Base-by-base conservation (phyloP, 129 eudicot genomes). In the Pulicaria dysenterica region DNA sequence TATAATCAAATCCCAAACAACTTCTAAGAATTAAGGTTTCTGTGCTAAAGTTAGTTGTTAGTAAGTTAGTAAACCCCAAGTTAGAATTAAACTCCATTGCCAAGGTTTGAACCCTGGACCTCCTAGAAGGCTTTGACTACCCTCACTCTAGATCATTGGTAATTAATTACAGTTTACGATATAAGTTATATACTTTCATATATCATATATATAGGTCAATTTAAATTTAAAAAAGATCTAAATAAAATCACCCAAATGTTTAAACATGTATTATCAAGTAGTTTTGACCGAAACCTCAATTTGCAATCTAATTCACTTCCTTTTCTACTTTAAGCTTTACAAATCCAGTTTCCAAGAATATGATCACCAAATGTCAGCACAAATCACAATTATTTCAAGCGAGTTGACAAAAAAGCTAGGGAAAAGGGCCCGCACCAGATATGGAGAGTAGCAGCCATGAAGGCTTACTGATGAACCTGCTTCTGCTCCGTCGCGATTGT, bases 391-490 rank as follows among this genome's bases (percentile, higher is more conserved):
- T n/a, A 31, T 14, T 50, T 60, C 41, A 42, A 51, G 42, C 34
- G 7, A 62, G 15, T 38, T 12, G 36, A 73, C 63, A 16, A 15
- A 46, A 24, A 46, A 45, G 16, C 11, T 16, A 7, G 13, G 5
- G 5, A 36, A 70, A 60, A 51, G 16, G n/a, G 5, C 15, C 72
- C 63, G 15, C 49, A 78, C 82, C 82, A 42, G 82, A 70, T 36
- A 78, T 78, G 3, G 82, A 70, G 58, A 78, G 82, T 6, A 78
- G 62, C 5, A 78, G 82, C 82, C 82, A 78, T 51, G 82, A 78
- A 63, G 82, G 82, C 64, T 78, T 78, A 45, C 77, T 54, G 59
- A 71, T 34, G 46, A 70, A 63, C 58, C 70, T 78, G 70, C 59
- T 78, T 63, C 45, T 71, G 51, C 77, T 70, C 73, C 82, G 82